These are phyloP conservation scores for Sugiyamaella paludigena DNA, from an alignment of 1,139 yeast genomes.

Conservation along the genomic window DNA sequence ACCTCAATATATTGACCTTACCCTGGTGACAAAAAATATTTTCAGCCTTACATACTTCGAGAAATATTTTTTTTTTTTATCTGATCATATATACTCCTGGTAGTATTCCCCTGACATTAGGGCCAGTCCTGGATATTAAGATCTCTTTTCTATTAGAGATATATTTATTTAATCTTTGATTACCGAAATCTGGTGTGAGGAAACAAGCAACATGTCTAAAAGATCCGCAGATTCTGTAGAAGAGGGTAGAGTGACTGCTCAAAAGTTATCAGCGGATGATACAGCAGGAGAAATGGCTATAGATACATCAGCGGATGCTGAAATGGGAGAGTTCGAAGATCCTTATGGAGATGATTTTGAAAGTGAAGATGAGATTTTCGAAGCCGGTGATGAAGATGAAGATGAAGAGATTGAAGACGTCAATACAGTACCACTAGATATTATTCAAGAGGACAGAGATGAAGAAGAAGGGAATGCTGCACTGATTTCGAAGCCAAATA, in stretches of 20 bases:
- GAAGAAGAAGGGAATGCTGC: conserved; percentile 40
- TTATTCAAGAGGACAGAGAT: conserved; percentile 45
- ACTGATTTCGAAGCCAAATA: conserved; percentile 35
- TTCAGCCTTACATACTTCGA: no score
- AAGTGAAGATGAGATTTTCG: conserved; percentile 59
- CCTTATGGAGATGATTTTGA: conserved; percentile 95
- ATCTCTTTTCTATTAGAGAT: no score
- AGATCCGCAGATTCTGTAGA: conserved; percentile 27
- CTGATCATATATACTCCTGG: no score
- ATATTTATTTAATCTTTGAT: no score
- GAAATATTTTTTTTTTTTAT: no score
- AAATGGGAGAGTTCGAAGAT: conserved; percentile 90
- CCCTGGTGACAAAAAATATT: no score
- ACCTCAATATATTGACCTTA: no score
- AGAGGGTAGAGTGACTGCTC: conserved; percentile 26
- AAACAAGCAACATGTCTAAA: conserved; percentile 27
- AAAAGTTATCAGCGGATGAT: conserved; percentile 32
- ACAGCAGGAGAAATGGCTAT: conserved; percentile 30
- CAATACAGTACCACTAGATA: conserved; percentile 30
- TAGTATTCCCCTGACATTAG: no score
- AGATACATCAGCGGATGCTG: conserved; percentile 41
- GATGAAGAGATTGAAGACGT: conserved; percentile 55
- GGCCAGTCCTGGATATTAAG: no score
- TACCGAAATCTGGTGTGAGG: no score
- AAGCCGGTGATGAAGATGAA: conserved; percentile 53